Base-by-base conservation (phyloP, 768 basidiomycete genomes). In the Lactarius pseudohatsudake region DNA sequence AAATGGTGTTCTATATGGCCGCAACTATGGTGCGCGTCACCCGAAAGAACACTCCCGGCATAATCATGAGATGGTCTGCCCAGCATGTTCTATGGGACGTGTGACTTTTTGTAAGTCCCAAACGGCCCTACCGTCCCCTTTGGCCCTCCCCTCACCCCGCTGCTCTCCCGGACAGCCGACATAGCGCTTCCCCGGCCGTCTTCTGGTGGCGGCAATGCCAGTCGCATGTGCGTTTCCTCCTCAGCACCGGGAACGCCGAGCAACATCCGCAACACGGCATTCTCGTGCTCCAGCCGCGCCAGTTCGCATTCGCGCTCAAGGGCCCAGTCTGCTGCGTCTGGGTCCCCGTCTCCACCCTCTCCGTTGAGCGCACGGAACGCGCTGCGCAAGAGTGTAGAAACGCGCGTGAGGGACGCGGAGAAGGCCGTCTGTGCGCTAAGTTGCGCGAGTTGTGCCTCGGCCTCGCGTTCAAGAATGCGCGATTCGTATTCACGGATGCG, bases 241-340 rank as follows among this genome's bases (percentile, higher is more conserved):
- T 68, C 72, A 28, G 62, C 69, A 8, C 79, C 71, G 0, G 77
- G 78, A 20, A 87, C 75, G 0, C 85, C 87, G 67, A 93, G 75
- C 80, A 98, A 79, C 64, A 86, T 81, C 71, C 89, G 82, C 68
- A 99, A 77, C 69, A 91, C 84, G 61, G 85, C 83, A 74, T 99
- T 98, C 80, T 99, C 96, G 70, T 82, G 85, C 77, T 96, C 88
- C 47, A 99, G 79, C 59, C 94, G 82, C 38, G 87, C 85, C 2
- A 99, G 85, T 78, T 99, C 96, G 73, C 88, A 89, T 75, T 98
- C 97, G 67, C 96, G 82, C 72, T 95, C 92, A 68, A 99, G 76
- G 1, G 92, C 88, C 80, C 88, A 85, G 67, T 96, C 92, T n/a
- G 84, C 80, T 2, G 73, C 75, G 62, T 73, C 73, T 11, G 72